phyloP scores from a whole-genome alignment of 2,329 filamentous ascomycete genomes.

The Exophiala calicioides region DNA sequence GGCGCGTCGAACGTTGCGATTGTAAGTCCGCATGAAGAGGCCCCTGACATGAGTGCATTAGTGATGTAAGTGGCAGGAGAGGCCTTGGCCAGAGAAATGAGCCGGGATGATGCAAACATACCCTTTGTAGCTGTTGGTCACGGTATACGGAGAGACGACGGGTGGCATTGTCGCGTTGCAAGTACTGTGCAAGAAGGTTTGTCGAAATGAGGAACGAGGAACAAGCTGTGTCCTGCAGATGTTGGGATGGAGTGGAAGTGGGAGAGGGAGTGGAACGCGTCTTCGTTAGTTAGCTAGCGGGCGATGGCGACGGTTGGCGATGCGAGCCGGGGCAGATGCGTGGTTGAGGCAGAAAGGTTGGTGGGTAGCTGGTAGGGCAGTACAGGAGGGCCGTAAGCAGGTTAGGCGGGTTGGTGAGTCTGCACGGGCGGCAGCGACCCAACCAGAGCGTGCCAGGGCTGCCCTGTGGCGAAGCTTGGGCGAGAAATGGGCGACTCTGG shows the following conservation, averaged over 20 bases:
- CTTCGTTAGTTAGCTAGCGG: slow-evolving; percentile 19
- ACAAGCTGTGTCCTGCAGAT: slow-evolving; percentile 7
- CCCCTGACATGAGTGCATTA: slow-evolving; percentile 38
- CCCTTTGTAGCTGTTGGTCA: slow-evolving; percentile 55
- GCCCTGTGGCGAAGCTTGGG: too few relatives aligned
- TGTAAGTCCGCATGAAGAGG: slow-evolving; percentile 53
- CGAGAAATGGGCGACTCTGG: too few relatives aligned
- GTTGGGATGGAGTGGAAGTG: slow-evolving; percentile 26
- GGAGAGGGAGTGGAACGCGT: slow-evolving; percentile 21
- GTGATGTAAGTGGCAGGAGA: slow-evolving; percentile 10
- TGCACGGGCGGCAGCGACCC: too few relatives aligned
- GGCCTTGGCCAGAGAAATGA: slow-evolving; percentile 9
- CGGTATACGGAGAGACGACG: slow-evolving; percentile 45
- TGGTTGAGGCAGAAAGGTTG: too few relatives aligned
- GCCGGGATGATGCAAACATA: slow-evolving; percentile 30
- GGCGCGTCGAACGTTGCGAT: slow-evolving; percentile 49
- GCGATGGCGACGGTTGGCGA: slow-evolving; percentile 20
- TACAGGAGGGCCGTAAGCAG: slow-evolving; percentile 4
- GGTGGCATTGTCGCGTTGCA: slow-evolving; percentile 28
- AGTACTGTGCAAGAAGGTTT: slow-evolving; percentile 3
- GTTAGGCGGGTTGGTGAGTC: too few relatives aligned
- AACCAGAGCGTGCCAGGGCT: too few relatives aligned
- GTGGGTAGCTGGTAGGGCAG: not conserved
- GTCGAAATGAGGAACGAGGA: slow-evolving; percentile 5
- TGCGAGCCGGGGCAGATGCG: slow-evolving; percentile 22